Percentiles rank a stretch among this genome's conserved stretches.
These are phyloP conservation scores for Globisporangium heterothallicum DNA, from an alignment of 352 stramenopile species.

Conservation along the genomic window DNA sequence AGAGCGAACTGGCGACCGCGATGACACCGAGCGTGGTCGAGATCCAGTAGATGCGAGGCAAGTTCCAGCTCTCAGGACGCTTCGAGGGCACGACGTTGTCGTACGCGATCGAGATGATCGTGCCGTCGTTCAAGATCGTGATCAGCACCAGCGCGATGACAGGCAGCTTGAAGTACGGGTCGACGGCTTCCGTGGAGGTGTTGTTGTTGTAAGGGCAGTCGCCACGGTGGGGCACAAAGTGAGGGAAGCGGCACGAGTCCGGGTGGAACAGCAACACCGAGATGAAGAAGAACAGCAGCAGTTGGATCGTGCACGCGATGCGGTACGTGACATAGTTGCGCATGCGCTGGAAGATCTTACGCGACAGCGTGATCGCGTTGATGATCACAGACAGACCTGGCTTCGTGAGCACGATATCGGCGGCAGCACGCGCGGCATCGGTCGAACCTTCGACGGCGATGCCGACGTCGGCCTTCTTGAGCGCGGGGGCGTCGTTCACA, in stretches of 20 bases:
- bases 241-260: constrained; percentile 62
- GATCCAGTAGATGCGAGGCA: constrained; percentile 59
- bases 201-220: constrained; percentile 48
- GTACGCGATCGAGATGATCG: constrained; percentile 89
- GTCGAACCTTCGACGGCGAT: constrained; percentile 82
- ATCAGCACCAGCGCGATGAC: constrained; percentile 93
- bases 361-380: constrained; percentile 84
- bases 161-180: constrained; percentile 89
- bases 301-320: constrained; percentile 88
- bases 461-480: constrained; percentile 68
- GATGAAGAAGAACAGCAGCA: constrained; percentile 93
- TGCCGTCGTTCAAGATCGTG: constrained; percentile 93
- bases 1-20: constrained; percentile 73
- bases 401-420: constrained; percentile 93
- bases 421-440: constrained; percentile 85
- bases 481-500: constrained; percentile 61
- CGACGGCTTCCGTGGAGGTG: constrained; percentile 31
- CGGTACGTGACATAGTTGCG: constrained; percentile 93
- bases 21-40: constrained; percentile 58
- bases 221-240: constrained; percentile 53
- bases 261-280: constrained; percentile 87
- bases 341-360: constrained; percentile 94
- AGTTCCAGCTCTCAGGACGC: constrained; percentile 65
- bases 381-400: constrained; percentile 91
- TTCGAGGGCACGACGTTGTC: constrained; percentile 80